These are phyloP conservation scores for Diddensiella santjacobensis DNA, from an alignment of 805 yeast genomes.

Conservation along the genomic window DNA sequence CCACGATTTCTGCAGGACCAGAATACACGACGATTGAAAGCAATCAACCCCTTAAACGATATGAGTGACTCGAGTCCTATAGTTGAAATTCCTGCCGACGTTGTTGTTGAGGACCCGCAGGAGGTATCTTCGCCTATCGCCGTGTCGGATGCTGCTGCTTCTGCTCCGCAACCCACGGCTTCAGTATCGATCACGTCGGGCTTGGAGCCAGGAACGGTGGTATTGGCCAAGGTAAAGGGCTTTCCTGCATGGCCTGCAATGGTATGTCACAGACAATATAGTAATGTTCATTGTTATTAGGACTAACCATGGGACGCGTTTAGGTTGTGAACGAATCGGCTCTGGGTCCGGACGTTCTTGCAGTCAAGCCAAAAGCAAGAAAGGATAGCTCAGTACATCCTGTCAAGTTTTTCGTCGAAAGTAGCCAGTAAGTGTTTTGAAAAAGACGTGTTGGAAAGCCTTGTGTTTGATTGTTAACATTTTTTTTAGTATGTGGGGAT, in stretches of 20 bases:
- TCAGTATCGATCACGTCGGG: constrained; percentile 6
- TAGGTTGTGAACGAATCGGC: constrained; percentile 26
- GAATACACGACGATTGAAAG: too few species aligned
- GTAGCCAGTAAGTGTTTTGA: constrained; percentile 33
- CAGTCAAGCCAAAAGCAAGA: constrained; percentile 35
- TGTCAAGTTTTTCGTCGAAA: constrained; percentile 69
- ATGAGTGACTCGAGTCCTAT: constrained; percentile 3
- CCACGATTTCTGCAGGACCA: constrained; percentile 1
- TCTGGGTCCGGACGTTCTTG: constrained; percentile 23
- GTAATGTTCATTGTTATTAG: too few species aligned
- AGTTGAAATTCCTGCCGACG: not conserved
- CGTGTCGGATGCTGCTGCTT: not conserved
- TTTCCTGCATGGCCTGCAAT: constrained; percentile 91
- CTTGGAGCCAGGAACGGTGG: constrained; percentile 50
- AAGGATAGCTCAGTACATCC: constrained; percentile 37
- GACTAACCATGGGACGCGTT: too few species aligned
- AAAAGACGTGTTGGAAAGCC: too few species aligned
- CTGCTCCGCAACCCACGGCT: not conserved
- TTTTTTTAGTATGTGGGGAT: constrained; percentile 68
- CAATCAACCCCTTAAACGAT: too few species aligned
- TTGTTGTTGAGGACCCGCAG: not conserved
- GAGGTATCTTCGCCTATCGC: not conserved
- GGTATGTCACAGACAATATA: constrained; percentile 38
- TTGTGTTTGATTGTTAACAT: too few species aligned
- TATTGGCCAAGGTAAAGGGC: constrained; percentile 80